These are phyloP conservation scores for Chrysoporthe puriensis DNA, from an alignment of 2,329 filamentous ascomycete species.

Conservation along the genomic window DNA sequence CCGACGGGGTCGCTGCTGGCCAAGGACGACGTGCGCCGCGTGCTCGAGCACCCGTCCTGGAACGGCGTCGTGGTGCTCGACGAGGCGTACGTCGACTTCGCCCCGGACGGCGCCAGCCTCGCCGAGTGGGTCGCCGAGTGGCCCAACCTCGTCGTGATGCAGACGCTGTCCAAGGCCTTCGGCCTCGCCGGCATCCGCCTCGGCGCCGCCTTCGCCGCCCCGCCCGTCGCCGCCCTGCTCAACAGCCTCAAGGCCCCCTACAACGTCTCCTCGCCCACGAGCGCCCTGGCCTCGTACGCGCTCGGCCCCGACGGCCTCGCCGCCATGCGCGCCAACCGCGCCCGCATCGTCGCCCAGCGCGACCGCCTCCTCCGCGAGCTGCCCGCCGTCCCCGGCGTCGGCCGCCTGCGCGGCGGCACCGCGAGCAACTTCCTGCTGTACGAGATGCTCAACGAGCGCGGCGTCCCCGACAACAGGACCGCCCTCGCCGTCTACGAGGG, in stretches of 20 bases:
- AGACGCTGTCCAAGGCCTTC: conserved; percentile 97
- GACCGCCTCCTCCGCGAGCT: conserved; percentile 75
- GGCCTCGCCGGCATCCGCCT: conserved; percentile 92
- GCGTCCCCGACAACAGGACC: conserved; percentile 75
- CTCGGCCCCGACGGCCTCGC: conserved; percentile 68
- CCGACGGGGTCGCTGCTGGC: conserved; percentile 80
- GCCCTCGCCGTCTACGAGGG: conserved; percentile 82
- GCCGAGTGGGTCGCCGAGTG: conserved; percentile 91
- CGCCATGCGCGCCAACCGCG: conserved; percentile 72
- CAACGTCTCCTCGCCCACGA: conserved; percentile 89
- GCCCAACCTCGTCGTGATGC: conserved; percentile 96
- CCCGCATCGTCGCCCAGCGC: conserved; percentile 74
- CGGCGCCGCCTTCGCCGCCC: conserved; percentile 79
- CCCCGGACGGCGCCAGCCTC: conserved; percentile 72
- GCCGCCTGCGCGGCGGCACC: conserved; percentile 76
- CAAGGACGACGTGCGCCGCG: conserved; percentile 71
- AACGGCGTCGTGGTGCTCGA: conserved; percentile 93
- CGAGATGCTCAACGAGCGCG: conserved; percentile 76
- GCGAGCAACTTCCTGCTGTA: conserved; percentile 90
- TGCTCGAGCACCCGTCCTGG: conserved; percentile 88
- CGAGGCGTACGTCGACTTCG: conserved; percentile 96
- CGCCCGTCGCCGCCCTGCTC: conserved; percentile 75
- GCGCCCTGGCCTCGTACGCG: conserved; percentile 75
- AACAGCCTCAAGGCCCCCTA: conserved; percentile 97
- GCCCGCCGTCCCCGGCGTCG: conserved; percentile 76